Base-by-base conservation (phyloP, 2,329 filamentous ascomycete species). In the Colletotrichum tabaci region DNA sequence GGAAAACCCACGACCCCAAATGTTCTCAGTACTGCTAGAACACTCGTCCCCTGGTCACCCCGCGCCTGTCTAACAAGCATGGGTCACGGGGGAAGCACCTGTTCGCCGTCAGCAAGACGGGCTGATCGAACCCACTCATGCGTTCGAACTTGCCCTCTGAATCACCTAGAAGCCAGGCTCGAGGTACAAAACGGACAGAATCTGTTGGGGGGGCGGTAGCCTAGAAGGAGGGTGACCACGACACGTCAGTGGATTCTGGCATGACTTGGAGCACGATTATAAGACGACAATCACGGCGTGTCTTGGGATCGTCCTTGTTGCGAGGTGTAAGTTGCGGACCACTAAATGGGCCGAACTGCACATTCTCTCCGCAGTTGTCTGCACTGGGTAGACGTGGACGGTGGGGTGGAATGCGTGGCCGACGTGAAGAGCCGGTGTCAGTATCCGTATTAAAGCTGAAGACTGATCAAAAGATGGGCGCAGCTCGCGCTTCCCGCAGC, bases 241-340 rank as follows among this genome's bases (percentile, higher is more conserved):
- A 47, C 69, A 63, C 53, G 52, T 49, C 58, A 72, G 58, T 49
- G 47, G 69, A 60, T 55, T 50, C 69, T 69, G 69, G 65, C 66
- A 72, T 72, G 66, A 64, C 58, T 64, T 68, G n/a, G 21, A 30
- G 40, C 21, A 69, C 60, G 60, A 61, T 69, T 64, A 72, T 69
- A 64, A 69, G 69, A 72, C 60, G 68, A 71, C 52, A 55, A 68
- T 64, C 52, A 64, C 21, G 58, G 53, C 40, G 9, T 68, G 58
- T 60, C 66, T 69, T 69, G 58, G 69, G 69, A 64, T 68, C 47
- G 69, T 61, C 69, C 69, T 72, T 72, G 69, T 72, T 46, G 65
- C 46, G 18, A 47, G 53, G 60, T 47, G 65, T 66, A 68, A 15
- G 57, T 63, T 47, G 69, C 58, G 50, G 58, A 56, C 65, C 65